A percentile compares a stretch with the other conserved stretches of the same genome.
Conservation (phyloP, 495 filamentous ascomycete genomes). For the Aspergillus affinis region DNA sequence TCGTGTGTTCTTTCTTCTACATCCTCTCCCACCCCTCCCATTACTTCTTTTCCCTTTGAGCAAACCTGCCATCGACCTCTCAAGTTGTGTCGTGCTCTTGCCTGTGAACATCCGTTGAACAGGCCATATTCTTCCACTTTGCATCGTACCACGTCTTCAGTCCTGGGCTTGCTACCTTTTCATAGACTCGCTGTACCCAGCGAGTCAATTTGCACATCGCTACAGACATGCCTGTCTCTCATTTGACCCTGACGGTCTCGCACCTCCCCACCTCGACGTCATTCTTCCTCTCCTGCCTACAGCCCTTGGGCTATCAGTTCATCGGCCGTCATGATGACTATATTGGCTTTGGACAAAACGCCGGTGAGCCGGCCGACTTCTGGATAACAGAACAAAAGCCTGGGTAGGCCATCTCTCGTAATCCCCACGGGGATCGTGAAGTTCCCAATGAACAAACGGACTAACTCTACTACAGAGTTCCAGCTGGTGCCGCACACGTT, state of each 20-base stretch:
- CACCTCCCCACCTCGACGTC: constrained; percentile 76
- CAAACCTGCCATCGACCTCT: constrained; percentile 7
- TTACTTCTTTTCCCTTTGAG: constrained; percentile 18
- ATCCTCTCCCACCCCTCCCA: constrained; percentile 26
- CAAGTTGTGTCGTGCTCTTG: constrained; percentile 1
- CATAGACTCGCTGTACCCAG: constrained; percentile 3
- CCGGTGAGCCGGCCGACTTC: constrained; percentile 55
- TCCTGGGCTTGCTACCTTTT: not conserved
- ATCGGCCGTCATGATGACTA: constrained; percentile 53
- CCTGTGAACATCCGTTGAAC: not conserved
- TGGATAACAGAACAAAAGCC: constrained; percentile 57
- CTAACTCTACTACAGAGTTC: constrained; percentile 31
- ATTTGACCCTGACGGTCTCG: constrained; percentile 64
- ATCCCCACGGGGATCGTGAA: not conserved
- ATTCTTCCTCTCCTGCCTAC: constrained; percentile 74
- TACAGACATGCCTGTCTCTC: constrained; percentile 54
- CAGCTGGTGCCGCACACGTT: constrained; percentile 54
- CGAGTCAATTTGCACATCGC: constrained; percentile 5
- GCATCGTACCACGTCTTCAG: not conserved
- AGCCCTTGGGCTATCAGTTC: constrained; percentile 73
- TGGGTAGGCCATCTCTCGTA: constrained; percentile 39
- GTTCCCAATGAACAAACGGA: constrained; percentile 16
- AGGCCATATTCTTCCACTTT: not conserved
- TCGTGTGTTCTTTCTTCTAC: constrained; percentile 6
- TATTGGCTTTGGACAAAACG: constrained; percentile 57